Conservation (phyloP, 2,329 filamentous ascomycete genomes). For the Pseudopyrenochaeta lycopersici region DNA sequence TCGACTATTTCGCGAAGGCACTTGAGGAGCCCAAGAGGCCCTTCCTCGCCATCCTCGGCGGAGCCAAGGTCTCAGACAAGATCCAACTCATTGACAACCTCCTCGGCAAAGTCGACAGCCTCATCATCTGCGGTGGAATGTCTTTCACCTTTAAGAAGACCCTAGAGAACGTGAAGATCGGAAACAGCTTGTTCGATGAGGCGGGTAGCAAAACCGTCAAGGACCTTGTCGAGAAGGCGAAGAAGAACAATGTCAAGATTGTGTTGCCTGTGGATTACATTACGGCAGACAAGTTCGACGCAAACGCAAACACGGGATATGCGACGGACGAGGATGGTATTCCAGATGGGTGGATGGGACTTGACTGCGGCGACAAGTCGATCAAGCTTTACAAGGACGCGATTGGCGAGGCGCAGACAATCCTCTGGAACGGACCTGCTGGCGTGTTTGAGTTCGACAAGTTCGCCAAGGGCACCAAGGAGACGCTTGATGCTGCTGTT, state of each 20-base stretch:
- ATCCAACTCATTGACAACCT: conserved; percentile 99
- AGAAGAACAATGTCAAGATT: conserved; percentile 94
- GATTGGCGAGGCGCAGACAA: conserved; percentile 89
- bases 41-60: conserved; percentile 98
- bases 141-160: conserved; percentile 99
- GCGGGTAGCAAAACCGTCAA: conserved; percentile 90
- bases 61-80: conserved; percentile 99
- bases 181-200: conserved; percentile 91
- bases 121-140: conserved; percentile 98
- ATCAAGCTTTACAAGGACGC: conserved; percentile 87
- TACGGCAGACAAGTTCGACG: conserved; percentile 93
- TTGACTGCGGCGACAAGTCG: conserved; percentile 91
- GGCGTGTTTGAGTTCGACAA: conserved; percentile 98
- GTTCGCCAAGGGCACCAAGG: conserved; percentile 92
- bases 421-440: conserved; percentile 98
- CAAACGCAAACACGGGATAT: conserved; percentile 80
- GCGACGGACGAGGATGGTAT: conserved; percentile 90
- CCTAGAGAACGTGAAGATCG: conserved; percentile 88
- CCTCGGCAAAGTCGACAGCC: conserved; percentile 94
- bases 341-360: conserved; percentile 96
- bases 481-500: conserved; percentile 88
- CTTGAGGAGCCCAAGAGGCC: conserved; percentile 92
- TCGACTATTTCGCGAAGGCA: conserved; percentile 98
- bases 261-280: conserved; percentile 95
- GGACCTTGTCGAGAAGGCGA: conserved; percentile 90